A percentile compares a stretch with the other conserved stretches of the same genome.
These are phyloP conservation scores for Thalia dealbata DNA, from an alignment of 176 grass and related monocot species.

Conservation along the genomic window DNA sequence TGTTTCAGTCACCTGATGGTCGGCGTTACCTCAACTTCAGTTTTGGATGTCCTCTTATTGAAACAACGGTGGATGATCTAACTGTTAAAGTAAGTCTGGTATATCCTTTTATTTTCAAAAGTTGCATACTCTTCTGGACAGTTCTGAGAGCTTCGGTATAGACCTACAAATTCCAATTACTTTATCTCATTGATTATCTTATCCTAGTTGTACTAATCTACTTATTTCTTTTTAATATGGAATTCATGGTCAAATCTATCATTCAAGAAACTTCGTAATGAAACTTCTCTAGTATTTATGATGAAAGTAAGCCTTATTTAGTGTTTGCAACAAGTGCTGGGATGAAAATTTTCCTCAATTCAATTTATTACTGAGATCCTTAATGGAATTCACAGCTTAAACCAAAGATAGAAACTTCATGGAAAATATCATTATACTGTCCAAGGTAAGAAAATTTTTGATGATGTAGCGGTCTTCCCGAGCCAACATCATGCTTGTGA, in stretches of 20 bases:
- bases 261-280: neutral
- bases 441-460: neutral
- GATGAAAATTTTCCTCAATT: neutral
- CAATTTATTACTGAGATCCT: neutral
- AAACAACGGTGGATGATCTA: conserved; percentile 22
- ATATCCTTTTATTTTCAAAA: neutral
- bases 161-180: neutral
- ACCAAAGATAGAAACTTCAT: neutral
- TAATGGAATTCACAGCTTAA: neutral
- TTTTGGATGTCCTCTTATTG: conserved; percentile 26
- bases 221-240: neutral
- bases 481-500: neutral
- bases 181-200: neutral
- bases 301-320: neutral
- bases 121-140: neutral
- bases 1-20: conserved; percentile 24
- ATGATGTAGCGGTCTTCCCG: neutral
- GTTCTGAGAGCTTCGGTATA: neutral
- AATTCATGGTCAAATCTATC: neutral
- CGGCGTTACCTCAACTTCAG: conserved; percentile 24
- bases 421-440: neutral
- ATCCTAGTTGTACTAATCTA: neutral
- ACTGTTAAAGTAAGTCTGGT: conserved; percentile 20
- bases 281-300: neutral
- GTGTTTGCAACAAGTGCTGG: neutral